Percentiles rank a stretch among this genome's conserved stretches.
These are phyloP conservation scores for Cystobasidium pallidum DNA, from an alignment of 1,284 basidiomycete species.

Conservation along the genomic window DNA sequence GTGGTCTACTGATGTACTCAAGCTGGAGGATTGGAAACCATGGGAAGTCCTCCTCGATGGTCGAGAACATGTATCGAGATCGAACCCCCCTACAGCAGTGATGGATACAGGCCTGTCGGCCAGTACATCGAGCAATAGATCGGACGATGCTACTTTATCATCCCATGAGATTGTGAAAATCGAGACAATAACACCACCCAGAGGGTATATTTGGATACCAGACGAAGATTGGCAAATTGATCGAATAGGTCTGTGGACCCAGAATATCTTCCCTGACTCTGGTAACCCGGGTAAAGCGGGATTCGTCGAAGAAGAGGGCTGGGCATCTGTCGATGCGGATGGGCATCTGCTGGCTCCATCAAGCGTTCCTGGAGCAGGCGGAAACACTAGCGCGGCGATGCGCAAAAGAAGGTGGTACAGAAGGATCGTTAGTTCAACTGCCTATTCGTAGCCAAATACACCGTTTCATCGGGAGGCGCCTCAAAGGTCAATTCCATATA, in stretches of 20 bases:
- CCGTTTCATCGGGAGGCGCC: too few relatives aligned
- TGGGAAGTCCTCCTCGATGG: constrained; percentile 31
- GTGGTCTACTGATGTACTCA: constrained; percentile 33
- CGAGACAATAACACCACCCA: constrained; percentile 36
- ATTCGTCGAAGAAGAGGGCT: constrained; percentile 29
- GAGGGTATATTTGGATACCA: constrained; percentile 27
- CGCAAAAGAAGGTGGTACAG: constrained; percentile 33
- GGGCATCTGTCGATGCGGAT: constrained; percentile 38
- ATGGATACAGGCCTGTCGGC: not conserved
- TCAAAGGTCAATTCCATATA: too few relatives aligned
- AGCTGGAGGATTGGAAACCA: constrained; percentile 24
- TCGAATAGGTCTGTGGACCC: constrained; percentile 21
- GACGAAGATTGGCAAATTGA: constrained; percentile 41
- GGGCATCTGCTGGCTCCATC: constrained; percentile 9
- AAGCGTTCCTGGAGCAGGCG: not conserved
- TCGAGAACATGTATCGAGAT: constrained; percentile 14
- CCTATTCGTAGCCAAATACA: constrained; percentile 2
- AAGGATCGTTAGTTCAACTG: constrained; percentile 26
- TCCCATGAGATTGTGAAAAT: constrained; percentile 6
- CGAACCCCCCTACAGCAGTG: not conserved
- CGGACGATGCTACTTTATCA: not conserved
- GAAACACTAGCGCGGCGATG: constrained; percentile 15
- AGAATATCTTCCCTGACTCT: not conserved
- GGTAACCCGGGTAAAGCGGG: not conserved
- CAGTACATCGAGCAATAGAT: constrained; percentile 17